Evolutionary conservation across 2,329 filamentous ascomycete species (phyloP).

Genomic region (Aureobasidium lini): DNA sequence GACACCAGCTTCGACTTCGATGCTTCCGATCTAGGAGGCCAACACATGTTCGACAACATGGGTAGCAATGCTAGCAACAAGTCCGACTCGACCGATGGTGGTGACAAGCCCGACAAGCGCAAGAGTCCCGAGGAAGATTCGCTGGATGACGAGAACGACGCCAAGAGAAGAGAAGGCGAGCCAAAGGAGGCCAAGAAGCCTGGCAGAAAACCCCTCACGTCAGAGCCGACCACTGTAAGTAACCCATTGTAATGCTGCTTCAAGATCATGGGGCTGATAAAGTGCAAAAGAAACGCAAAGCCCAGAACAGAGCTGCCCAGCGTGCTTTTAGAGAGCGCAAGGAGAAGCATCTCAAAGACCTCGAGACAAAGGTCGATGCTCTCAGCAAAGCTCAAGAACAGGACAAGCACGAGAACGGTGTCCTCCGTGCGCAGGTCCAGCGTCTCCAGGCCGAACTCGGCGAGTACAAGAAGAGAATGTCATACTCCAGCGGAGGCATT

Average conservation of each 20-base stretch:
- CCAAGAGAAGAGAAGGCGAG: slow-evolving; percentile 73
- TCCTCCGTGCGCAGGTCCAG: slow-evolving; percentile 80
- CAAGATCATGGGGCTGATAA: neutral
- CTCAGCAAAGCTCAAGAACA: slow-evolving; percentile 75
- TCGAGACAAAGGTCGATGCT: slow-evolving; percentile 62
- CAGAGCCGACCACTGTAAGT: slow-evolving; percentile 91
- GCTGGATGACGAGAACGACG: slow-evolving; percentile 56
- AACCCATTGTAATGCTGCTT: neutral
- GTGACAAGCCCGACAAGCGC: slow-evolving; percentile 59
- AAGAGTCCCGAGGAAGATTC: slow-evolving; percentile 60
- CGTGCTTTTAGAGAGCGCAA: slow-evolving; percentile 91
- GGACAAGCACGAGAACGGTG: slow-evolving; percentile 75
- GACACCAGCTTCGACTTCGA: slow-evolving; percentile 74
- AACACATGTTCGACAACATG: slow-evolving; percentile 69
- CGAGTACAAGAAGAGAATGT: slow-evolving; percentile 83
- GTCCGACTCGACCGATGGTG: slow-evolving; percentile 25
- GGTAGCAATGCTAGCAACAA: slow-evolving; percentile 42
- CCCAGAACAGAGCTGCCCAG: slow-evolving; percentile 88
- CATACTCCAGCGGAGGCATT: slow-evolving; percentile 45
- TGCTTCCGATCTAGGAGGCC: slow-evolving; percentile 44
- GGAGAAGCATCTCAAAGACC: slow-evolving; percentile 79
- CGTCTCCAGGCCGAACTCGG: slow-evolving; percentile 75
- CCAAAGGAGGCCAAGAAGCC: slow-evolving; percentile 92
- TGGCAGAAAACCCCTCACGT: slow-evolving; percentile 88
- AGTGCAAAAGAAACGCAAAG: slow-evolving; percentile 72